Base-by-base conservation (phyloP, 2,329 filamentous ascomycete genomes). In the Pyricularia sp. region DNA sequence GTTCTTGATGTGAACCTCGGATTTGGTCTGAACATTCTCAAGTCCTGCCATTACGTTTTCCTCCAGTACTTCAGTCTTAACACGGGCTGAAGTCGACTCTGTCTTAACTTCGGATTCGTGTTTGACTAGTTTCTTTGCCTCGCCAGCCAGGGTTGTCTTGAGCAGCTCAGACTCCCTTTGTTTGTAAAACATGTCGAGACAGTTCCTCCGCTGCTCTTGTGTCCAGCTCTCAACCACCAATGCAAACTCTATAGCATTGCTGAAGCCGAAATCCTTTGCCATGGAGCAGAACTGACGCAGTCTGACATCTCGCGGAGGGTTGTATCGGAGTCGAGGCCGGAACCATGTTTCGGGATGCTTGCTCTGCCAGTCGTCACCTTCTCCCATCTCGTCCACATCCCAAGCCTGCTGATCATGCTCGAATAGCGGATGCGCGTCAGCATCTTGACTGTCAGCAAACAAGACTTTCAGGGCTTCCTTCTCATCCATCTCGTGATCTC, bases 181-280 rank as follows among this genome's bases (percentile, higher is more conserved):
- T 71, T 82, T 80, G 81, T 98, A 98, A 78, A 97, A 98, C 3
- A 81, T 82, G 69, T 96, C 91, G 30, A 98, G 81, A 77, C 88
- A 94, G 72, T 90, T 88, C 71, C 91, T 85, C 74, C 94, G 82
- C 79, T 95, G 85, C 75, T 91, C 92, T 77, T 94, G 92, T 64
- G 92, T 96, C 92, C 93, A 96, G 17, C 89, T 87, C 78, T 98
- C 95, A 3, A 98, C 94, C 17, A 93, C 88, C 55, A 97, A 81
- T 3, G 94, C 95, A 83, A 98, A 98, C 71, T 95, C 91, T 0
- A 88, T 91, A 1, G 90, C 89, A 76, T 87, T 90, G 1, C 84
- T 81, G 76, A 93, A 97, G 0, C 92, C 92, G 77, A 93, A 92
- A 68, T 87, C 87, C 74, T 84, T 85, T 0, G 93, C 92, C 92